Conservation (phyloP, 176 grass and related monocot species). For the Leersia perrieri region DNA sequence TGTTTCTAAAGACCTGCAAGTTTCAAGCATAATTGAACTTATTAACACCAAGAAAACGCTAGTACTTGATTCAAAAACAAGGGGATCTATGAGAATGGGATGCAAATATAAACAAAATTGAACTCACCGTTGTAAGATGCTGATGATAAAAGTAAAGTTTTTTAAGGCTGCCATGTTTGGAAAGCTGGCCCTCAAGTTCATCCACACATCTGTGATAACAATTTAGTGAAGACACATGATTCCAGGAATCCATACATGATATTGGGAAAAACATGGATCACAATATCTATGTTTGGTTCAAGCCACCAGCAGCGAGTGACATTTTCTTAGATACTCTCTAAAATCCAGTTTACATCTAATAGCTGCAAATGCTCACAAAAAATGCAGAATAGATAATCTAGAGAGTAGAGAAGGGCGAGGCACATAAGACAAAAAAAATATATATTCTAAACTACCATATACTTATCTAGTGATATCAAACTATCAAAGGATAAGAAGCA, state of each 20-base stretch:
- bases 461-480: not conserved
- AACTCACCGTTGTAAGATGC: conserved; percentile 93
- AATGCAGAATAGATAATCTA: not conserved
- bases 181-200: conserved; percentile 92
- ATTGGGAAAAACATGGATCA: not conserved
- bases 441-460: not conserved
- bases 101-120: conserved; percentile 17
- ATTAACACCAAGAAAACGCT: conserved; percentile 20
- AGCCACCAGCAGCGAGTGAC: not conserved
- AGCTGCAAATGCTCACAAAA: not conserved
- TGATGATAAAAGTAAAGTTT: conserved; percentile 99
- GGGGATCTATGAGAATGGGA: not conserved
- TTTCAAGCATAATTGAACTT: conserved; percentile 30
- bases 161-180: conserved; percentile 92
- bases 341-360: not conserved
- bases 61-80: conserved; percentile 9
- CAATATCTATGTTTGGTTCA: not conserved
- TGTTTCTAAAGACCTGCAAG: conserved; percentile 92
- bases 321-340: not conserved
- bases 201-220: conserved; percentile 76
- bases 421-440: not conserved
- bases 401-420: not conserved
- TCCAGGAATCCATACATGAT: not conserved
- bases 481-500: not conserved
- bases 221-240: conserved; percentile 26